These are phyloP conservation scores for Amanita phalloides DNA, from an alignment of 768 basidiomycete genomes.

Conservation along the genomic window DNA sequence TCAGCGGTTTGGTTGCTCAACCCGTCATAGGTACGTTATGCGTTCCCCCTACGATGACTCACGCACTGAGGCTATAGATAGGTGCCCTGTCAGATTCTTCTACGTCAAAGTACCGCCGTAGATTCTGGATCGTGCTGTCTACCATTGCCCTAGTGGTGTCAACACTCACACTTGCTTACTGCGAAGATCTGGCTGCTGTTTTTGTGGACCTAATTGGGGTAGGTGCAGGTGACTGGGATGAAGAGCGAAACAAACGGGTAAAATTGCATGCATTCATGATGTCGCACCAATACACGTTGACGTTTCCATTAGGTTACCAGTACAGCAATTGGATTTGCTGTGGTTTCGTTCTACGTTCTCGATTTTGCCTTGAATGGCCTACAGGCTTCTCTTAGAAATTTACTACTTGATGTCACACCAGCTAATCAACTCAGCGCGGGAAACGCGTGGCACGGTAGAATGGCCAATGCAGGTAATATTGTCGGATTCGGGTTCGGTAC, in stretches of 20 bases:
- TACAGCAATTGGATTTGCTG: conserved; percentile 75
- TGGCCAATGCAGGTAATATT: conserved; percentile 96
- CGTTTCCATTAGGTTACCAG: conserved; percentile 38
- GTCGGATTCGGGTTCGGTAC: conserved; percentile 86
- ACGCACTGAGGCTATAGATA: conserved; percentile 26
- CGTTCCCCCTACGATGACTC: conserved; percentile 10
- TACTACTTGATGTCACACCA: conserved; percentile 88
- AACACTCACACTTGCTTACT: conserved; percentile 76
- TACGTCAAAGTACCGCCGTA: conserved; percentile 77
- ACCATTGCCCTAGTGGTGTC: conserved; percentile 72
- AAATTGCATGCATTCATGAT: conserved; percentile 11
- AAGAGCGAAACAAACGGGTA: conserved; percentile 53
- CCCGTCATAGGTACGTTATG: conserved; percentile 78
- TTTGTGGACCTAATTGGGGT: conserved; percentile 70
- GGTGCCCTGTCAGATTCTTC: conserved; percentile 96
- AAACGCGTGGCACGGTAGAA: conserved; percentile 96
- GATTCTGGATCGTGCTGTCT: conserved; percentile 90
- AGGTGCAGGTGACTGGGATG: conserved; percentile 84
- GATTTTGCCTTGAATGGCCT: conserved; percentile 97
- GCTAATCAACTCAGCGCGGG: conserved; percentile 83
- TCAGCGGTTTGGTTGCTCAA: conserved; percentile 91
- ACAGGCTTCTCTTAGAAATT: conserved; percentile 85
- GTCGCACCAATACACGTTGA: background rate
- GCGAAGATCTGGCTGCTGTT: conserved; percentile 56
- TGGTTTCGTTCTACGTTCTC: conserved; percentile 84